phyloP scores from a whole-genome alignment of 2,329 filamentous ascomycete genomes.

The Xylaria sp. region DNA sequence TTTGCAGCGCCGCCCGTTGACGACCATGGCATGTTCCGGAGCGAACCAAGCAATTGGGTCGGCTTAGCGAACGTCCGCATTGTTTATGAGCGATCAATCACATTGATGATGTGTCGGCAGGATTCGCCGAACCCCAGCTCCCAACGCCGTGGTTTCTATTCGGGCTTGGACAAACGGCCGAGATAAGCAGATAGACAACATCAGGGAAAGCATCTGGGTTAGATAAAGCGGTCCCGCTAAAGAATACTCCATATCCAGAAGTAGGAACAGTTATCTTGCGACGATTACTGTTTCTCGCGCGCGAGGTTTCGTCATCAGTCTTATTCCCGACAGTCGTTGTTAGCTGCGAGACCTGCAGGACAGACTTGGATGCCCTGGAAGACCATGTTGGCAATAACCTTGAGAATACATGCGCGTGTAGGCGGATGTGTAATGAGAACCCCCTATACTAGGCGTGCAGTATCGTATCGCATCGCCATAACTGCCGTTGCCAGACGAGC shows the following conservation, averaged over 20 bases:
- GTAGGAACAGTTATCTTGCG: background rate
- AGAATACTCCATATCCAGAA: background rate
- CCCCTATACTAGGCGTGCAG: background rate
- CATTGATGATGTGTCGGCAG: background rate
- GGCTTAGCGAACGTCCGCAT: constrained; percentile 15
- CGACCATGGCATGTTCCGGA: background rate
- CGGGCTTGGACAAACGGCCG: background rate
- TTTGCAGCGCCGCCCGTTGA: constrained; percentile 1
- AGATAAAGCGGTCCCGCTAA: constrained; percentile 11
- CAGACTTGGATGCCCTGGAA: background rate
- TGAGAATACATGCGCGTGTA: background rate
- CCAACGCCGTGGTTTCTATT: background rate
- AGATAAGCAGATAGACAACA: background rate
- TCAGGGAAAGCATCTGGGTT: background rate
- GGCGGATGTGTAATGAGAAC: background rate
- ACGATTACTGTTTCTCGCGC: constrained; percentile 3
- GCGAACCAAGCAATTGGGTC: constrained; percentile 30
- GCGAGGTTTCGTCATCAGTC: constrained; percentile 14
- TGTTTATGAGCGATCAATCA: constrained; percentile 11
- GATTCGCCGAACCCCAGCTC: constrained; percentile 3
- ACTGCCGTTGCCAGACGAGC: background rate
- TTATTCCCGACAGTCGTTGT: background rate
- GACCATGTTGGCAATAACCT: background rate
- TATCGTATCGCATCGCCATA: background rate
- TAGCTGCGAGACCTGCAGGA: background rate